phyloP scores from a whole-genome alignment of 129 eudicot species.

The Arctium minus region DNA sequence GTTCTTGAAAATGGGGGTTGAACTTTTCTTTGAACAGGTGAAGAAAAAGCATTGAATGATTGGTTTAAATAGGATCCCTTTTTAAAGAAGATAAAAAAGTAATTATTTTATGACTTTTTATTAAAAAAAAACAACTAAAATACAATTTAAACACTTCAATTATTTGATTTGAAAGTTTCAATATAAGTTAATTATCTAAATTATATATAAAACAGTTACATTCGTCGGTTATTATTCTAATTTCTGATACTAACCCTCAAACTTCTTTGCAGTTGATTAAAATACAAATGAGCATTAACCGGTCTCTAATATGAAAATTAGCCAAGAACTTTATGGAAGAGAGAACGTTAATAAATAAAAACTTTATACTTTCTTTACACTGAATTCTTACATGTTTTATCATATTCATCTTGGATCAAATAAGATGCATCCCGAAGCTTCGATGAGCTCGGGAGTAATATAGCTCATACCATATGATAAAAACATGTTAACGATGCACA shows the following conservation, averaged over 20 bases:
- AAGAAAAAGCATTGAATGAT: conserved; percentile 24
- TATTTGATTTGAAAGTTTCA: not conserved
- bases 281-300: not conserved
- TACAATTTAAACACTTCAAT: not conserved
- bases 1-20: conserved; percentile 27
- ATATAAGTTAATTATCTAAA: not conserved
- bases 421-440: not conserved
- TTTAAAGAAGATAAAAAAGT: conserved; percentile 3
- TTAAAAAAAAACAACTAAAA: not conserved
- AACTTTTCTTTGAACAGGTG: conserved; percentile 18
- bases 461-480: not conserved
- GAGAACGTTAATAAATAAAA: no score
- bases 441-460: not conserved
- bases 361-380: not conserved
- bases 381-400: not conserved
- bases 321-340: not conserved
- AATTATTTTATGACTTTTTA: not conserved
- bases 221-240: no score
- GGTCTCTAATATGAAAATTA: not conserved
- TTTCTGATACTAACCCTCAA: not conserved
- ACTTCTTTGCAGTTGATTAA: not conserved
- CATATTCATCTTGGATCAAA: not conserved
- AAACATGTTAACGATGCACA: not conserved
- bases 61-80: conserved; percentile 28
- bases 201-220: not conserved